phyloP scores from a whole-genome alignment of 176 grass and related monocot genomes.

The Ananas comosus region DNA sequence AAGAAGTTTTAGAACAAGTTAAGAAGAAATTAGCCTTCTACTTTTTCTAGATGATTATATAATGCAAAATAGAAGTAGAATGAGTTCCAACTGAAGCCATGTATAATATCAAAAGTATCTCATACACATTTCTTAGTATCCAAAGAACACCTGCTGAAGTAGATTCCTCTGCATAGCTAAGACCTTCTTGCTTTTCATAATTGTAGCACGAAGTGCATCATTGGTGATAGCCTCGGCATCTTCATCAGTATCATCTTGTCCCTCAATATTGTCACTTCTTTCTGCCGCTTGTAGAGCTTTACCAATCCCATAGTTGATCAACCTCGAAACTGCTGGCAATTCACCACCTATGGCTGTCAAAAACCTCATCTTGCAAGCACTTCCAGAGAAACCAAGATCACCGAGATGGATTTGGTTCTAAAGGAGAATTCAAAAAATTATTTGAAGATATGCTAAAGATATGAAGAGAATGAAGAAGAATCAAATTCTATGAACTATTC shows the following conservation, averaged over 20 bases:
- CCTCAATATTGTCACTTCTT: conserved; percentile 2
- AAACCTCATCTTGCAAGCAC: conserved; percentile 26
- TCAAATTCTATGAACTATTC: background rate
- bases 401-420: conserved; percentile 1
- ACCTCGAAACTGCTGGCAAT: conserved; percentile 19
- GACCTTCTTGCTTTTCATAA: conserved; percentile 52
- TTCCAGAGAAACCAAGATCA: conserved; percentile 6
- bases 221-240: conserved; percentile 24
- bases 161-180: conserved; percentile 39
- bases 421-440: conserved; percentile 7
- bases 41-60: background rate
- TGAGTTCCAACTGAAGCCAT: background rate
- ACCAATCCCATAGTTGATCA: background rate
- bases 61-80: background rate
- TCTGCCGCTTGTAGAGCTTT: conserved; percentile 21
- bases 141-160: conserved; percentile 42
- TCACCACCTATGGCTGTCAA: conserved; percentile 1
- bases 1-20: too few species aligned
- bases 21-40: background rate
- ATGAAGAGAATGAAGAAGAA: too few species aligned
- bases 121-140: conserved; percentile 9
- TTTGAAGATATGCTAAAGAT: background rate
- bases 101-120: background rate
- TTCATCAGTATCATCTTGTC: conserved; percentile 8
- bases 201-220: conserved; percentile 27